These are phyloP conservation scores for Aspergillus amoenus DNA, from an alignment of 2,329 filamentous ascomycete species.

Conservation along the genomic window DNA sequence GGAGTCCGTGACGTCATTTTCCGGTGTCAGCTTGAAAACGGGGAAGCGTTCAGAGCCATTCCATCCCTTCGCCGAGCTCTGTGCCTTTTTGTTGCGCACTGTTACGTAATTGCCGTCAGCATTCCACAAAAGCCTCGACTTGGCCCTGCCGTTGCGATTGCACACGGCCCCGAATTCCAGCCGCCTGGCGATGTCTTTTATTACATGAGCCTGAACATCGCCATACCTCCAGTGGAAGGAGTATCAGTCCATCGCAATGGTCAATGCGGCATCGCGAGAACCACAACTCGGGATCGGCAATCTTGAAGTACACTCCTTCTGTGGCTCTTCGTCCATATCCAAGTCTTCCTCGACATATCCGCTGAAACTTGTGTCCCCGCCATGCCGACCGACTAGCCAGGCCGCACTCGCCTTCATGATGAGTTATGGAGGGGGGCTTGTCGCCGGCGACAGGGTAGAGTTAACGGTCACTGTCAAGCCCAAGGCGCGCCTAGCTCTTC, in stretches of 20 bases:
- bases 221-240: constrained; percentile 45
- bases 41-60: no score
- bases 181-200: no score
- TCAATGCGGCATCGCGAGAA: neutral
- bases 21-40: no score
- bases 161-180: neutral
- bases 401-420: neutral
- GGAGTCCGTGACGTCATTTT: no score
- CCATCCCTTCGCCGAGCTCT: no score
- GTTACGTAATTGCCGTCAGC: no score
- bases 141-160: constrained; percentile 5
- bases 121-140: no score
- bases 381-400: neutral
- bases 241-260: neutral
- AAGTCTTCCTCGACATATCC: constrained; percentile 29
- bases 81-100: no score
- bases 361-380: constrained; percentile 5
- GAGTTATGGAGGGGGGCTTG: neutral
- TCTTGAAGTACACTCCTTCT: constrained; percentile 40
- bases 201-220: neutral
- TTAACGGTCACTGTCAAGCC: neutral
- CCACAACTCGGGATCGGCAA: neutral
- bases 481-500: neutral
- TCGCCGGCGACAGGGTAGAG: neutral
- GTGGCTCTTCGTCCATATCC: constrained; percentile 24